Conservation (phyloP, 78 protist genomes). For the Pelomyxa schiedti region DNA sequence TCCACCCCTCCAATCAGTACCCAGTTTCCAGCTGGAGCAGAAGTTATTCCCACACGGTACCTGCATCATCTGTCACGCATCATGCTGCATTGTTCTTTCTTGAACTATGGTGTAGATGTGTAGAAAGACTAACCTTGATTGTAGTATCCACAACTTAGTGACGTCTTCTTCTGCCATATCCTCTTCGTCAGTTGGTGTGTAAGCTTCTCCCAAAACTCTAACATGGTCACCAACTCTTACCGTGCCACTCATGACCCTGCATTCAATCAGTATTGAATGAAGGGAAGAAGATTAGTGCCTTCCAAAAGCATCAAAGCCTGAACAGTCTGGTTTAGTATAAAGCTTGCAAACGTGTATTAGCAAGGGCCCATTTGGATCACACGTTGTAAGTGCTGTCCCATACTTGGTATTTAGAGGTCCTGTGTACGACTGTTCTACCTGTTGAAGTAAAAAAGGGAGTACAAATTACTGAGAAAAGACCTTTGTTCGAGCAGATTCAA, state of each 20-base stretch:
- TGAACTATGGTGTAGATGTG: not conserved
- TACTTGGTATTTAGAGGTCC: constrained; percentile 48
- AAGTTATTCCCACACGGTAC: constrained; percentile 58
- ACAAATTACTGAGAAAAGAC: not conserved
- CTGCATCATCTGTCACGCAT: constrained; percentile 1
- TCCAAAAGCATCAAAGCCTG: constrained; percentile 67
- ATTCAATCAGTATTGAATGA: too few species aligned
- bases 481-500: constrained; percentile 32
- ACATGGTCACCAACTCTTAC: constrained; percentile 24
- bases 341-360: constrained; percentile 68
- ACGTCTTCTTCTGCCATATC: constrained; percentile 49
- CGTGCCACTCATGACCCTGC: constrained; percentile 78
- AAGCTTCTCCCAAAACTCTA: constrained; percentile 83
- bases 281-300: too few species aligned
- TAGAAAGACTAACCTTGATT: constrained; percentile 19
- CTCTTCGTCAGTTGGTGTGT: constrained; percentile 86
- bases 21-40: constrained; percentile 81
- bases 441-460: not conserved
- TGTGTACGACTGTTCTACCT: constrained; percentile 36
- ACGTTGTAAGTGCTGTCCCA: constrained; percentile 45
- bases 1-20: constrained; percentile 90
- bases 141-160: constrained; percentile 34
- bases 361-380: constrained; percentile 79
- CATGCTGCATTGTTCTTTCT: not conserved
- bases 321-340: constrained; percentile 29